Percentiles rank a stretch among this genome's conserved stretches.
Conservation (phyloP, 768 basidiomycete species). For the Tricholoma matsutake region DNA sequence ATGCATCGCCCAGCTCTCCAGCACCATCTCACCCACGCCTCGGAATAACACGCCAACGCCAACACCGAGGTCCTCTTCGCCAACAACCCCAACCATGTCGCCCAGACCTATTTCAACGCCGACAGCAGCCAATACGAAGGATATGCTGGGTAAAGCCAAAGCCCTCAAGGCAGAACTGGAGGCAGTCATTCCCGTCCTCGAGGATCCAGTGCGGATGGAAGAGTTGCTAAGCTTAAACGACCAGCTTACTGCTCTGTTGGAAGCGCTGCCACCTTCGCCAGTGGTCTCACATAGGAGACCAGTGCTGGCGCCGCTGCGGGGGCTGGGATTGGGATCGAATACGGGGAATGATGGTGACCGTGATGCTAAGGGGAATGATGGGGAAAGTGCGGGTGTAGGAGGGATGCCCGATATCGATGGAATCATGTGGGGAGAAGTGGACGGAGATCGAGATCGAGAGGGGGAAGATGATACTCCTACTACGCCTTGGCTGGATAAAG, state of each 20-base stretch:
- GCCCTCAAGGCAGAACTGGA: conserved; percentile 52
- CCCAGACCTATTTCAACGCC: conserved; percentile 8
- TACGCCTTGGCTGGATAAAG: conserved; percentile 74
- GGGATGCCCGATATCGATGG: conserved; percentile 14
- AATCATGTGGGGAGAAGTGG: conserved; percentile 3
- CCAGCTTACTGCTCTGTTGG: conserved; percentile 54
- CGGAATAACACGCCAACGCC: conserved; percentile 6
- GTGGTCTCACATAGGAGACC: conserved; percentile 19
- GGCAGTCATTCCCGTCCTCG: conserved; percentile 49
- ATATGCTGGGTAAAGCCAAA: conserved; percentile 45
- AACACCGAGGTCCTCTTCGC: not conserved
- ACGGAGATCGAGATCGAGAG: conserved; percentile 11
- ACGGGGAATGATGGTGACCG: not conserved
- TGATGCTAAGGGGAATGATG: conserved; percentile 5
- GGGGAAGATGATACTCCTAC: conserved; percentile 38
- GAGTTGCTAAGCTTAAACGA: conserved; percentile 75
- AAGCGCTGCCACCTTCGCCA: conserved; percentile 38
- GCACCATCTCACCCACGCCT: conserved; percentile 18
- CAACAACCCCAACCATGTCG: not conserved
- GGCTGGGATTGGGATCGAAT: conserved; percentile 39
- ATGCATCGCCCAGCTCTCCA: conserved; percentile 38
- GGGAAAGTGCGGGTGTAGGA: not conserved
- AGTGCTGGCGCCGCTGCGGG: conserved; percentile 36
- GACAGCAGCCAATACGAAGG: conserved; percentile 22
- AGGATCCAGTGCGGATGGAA: conserved; percentile 59